These are phyloP conservation scores for Pleomassaria siparia DNA, from an alignment of 2,329 filamentous ascomycete species.

Conservation along the genomic window DNA sequence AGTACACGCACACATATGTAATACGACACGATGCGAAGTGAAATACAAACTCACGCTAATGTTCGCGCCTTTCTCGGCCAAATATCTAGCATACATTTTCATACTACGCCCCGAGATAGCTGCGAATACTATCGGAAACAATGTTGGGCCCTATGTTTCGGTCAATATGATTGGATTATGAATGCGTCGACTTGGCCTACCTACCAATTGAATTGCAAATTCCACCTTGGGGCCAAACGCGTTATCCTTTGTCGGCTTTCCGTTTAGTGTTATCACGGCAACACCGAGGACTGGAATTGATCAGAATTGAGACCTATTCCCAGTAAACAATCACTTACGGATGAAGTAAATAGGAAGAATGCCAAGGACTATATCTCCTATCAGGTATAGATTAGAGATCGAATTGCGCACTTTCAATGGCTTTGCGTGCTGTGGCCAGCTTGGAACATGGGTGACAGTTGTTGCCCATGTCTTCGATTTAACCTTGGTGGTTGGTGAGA, in stretches of 20 bases:
- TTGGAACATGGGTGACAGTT: conserved; percentile 22
- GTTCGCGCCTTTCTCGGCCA: conserved; percentile 34
- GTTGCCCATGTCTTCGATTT: conserved; percentile 29
- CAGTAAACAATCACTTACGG: conserved; percentile 17
- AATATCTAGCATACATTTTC: conserved; percentile 39
- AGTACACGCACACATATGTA: not conserved
- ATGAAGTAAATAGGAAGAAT: conserved; percentile 39
- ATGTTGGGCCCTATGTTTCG: conserved; percentile 30
- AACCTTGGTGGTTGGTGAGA: not conserved
- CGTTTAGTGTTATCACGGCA: conserved; percentile 25
- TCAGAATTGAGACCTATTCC: not conserved
- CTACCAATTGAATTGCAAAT: conserved; percentile 28
- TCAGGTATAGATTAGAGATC: conserved; percentile 19
- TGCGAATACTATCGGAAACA: conserved; percentile 42
- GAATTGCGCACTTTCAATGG: conserved; percentile 26
- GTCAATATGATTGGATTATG: not conserved
- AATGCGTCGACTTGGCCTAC: conserved; percentile 2
- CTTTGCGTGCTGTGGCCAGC: conserved; percentile 33
- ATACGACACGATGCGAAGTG: not conserved
- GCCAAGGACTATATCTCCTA: conserved; percentile 32
- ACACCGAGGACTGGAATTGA: conserved; percentile 27
- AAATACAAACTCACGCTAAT: conserved; percentile 28
- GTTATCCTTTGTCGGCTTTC: conserved; percentile 23
- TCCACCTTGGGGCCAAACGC: conserved; percentile 30
- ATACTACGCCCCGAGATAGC: conserved; percentile 38